phyloP scores from a whole-genome alignment of 139 green algal species.

The Micractinium conductrix region DNA sequence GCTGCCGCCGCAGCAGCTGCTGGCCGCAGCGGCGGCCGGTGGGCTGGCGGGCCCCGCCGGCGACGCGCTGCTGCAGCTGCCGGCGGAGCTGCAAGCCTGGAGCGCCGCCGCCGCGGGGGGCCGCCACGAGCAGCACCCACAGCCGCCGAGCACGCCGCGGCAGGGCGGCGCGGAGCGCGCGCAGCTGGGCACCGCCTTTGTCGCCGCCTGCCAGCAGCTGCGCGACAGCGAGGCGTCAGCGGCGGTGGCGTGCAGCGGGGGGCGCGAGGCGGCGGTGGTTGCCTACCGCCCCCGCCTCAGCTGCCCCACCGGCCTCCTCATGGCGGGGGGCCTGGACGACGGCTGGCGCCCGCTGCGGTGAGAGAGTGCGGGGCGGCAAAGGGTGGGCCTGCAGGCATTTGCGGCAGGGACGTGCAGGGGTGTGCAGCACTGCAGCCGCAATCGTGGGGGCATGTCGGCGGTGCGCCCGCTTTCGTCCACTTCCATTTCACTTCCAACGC shows the following conservation, averaged over 20 bases:
- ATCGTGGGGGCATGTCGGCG: too few relatives aligned
- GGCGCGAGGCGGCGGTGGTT: background rate
- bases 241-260: background rate
- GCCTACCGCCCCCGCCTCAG: conserved; percentile 18
- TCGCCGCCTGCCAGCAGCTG: conserved; percentile 23
- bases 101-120: background rate
- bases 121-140: background rate
- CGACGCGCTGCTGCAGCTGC: background rate
- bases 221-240: background rate
- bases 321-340: conserved; percentile 38
- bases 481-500: too few relatives aligned
- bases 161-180: background rate
- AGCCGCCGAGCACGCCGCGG: background rate
- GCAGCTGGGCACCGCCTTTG: background rate
- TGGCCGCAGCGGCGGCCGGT: conserved; percentile 3
- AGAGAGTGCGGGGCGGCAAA: background rate
- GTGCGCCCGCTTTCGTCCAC: too few relatives aligned
- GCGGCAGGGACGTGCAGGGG: too few relatives aligned
- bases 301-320: conserved; percentile 23
- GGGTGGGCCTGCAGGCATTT: background rate
- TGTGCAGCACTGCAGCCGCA: too few relatives aligned
- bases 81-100: background rate
- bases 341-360: conserved; percentile 39
- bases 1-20: conserved; percentile 1
- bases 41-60: background rate